Base-by-base conservation (phyloP, 163 green algal genomes). In the Chlamydomonas reinhardtii region DNA sequence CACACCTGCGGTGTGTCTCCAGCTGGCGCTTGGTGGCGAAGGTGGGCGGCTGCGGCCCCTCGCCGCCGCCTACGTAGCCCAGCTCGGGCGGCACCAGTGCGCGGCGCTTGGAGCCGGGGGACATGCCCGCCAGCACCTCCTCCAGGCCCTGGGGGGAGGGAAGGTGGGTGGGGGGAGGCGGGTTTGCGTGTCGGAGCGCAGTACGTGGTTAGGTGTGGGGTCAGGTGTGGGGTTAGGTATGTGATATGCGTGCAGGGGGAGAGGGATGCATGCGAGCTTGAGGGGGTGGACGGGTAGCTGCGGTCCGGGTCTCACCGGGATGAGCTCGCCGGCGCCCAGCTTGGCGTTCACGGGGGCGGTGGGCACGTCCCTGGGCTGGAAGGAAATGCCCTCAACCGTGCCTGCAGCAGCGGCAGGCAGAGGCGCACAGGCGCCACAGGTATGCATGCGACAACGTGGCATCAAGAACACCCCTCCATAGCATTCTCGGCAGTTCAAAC, bases 1-100 rank as follows among this genome's bases (percentile, higher is more conserved):
- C 39, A 48, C 39, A 72, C 79, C 54, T 89, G 65, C 76, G 85
- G 76, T 98, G 95, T 85, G 94, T 97, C 31, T 92, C 71, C 34
- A 98, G 90, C 90, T 98, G 96, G 15, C 96, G 88, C 81, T 95
- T 90, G 22, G 94, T 96, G 3, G 91, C 95, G 92, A 96, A 98
- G 2, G 93, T 97, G 31, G 96, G 96, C 62, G 94, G 94, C 88
- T 95, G 91, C 15, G 95, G 94, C 79, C 90, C 37, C 64, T 94
- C 75, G 37, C 78, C 31, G n/a, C 75, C 56, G 32, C 48, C 52
- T 31, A 80, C 43, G 74, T 97, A 98, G 22, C 94, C 96, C 17
- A 91, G 52, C 34, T 92, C 77, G 0, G 95, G 92, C 2, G 96
- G 94, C 19, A 98, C 88, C 31, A 97, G 81, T 0, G 87, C 91